Percentiles rank a stretch among this genome's conserved stretches.
These are phyloP conservation scores for Anacardium occidentale DNA, from an alignment of 345 rosid genomes.

Conservation along the genomic window DNA sequence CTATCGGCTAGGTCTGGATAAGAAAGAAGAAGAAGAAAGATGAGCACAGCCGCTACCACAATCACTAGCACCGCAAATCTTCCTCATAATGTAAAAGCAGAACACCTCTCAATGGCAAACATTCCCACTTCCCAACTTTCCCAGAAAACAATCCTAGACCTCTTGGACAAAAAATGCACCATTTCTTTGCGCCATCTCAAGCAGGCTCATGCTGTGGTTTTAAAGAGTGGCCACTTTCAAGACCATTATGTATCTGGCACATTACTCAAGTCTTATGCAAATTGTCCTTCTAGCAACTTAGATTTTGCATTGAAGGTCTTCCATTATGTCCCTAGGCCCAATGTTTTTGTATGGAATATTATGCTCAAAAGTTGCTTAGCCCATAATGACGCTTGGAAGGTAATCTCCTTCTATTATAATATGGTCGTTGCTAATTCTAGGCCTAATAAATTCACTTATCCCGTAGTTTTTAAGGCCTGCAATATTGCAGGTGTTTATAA, in stretches of 20 bases:
- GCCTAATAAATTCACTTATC: conserved; percentile 50
- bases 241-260: conserved; percentile 49
- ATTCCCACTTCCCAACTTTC: conserved; percentile 26
- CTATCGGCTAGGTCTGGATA: conserved; percentile 9
- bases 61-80: conserved; percentile 18
- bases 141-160: conserved; percentile 32
- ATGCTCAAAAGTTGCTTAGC: conserved; percentile 35
- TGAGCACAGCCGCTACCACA: conserved; percentile 19
- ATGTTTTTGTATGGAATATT: conserved; percentile 45
- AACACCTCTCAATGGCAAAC: conserved; percentile 11
- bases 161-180: conserved; percentile 32
- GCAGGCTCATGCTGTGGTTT: conserved; percentile 36
- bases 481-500: conserved; percentile 3
- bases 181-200: conserved; percentile 31
- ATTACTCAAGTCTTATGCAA: conserved; percentile 36
- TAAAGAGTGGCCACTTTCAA: conserved; percentile 38
- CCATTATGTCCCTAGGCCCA: conserved; percentile 30
- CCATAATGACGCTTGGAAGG: conserved; percentile 28
- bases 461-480: conserved; percentile 48
- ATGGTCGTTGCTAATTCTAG: conserved; percentile 35
- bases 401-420: conserved; percentile 23
- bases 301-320: conserved; percentile 36
- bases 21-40: conserved; percentile 16
- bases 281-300: conserved; percentile 25
- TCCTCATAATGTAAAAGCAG: conserved; percentile 23